Evolutionary conservation across 495 filamentous ascomycete species (phyloP).

Genomic region (Neurospora sp.): DNA sequence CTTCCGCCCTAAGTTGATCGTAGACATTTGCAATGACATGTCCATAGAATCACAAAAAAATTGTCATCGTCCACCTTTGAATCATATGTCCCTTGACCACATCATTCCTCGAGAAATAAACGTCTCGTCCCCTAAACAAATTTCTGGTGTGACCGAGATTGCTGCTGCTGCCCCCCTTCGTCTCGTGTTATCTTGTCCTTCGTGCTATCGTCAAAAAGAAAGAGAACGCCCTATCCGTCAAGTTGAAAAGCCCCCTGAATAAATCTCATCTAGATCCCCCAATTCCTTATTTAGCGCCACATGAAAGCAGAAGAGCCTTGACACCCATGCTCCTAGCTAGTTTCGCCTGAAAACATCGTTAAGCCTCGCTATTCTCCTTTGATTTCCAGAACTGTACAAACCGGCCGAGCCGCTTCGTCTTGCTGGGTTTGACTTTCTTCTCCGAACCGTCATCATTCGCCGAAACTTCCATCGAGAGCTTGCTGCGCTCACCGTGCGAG

Average conservation of each 20-base stretch:
- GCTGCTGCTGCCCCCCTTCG: not conserved
- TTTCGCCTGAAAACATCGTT: not conserved
- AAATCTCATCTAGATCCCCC: conserved; percentile 5
- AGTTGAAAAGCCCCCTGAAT: conserved; percentile 11
- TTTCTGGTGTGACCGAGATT: not conserved
- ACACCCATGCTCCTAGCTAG: not conserved
- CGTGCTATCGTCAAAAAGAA: conserved; percentile 31
- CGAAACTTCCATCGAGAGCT: conserved; percentile 61
- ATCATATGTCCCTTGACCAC: conserved; percentile 23
- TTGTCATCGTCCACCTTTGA: conserved; percentile 16
- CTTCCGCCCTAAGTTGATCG: not conserved
- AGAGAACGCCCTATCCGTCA: conserved; percentile 9
- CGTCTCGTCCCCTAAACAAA: conserved; percentile 10
- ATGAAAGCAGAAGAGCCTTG: not conserved
- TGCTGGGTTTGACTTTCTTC: conserved; percentile 54
- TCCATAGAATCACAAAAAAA: conserved; percentile 28
- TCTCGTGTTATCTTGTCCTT: conserved; percentile 18
- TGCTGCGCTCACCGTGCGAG: conserved; percentile 68
- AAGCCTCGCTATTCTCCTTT: conserved; percentile 24
- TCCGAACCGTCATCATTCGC: conserved; percentile 41
- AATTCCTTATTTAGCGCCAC: conserved; percentile 2
- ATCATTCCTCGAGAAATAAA: conserved; percentile 17
- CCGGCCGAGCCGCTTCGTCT: conserved; percentile 64
- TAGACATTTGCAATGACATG: conserved; percentile 26
- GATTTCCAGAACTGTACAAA: conserved; percentile 79